Percentiles rank a stretch among this genome's conserved stretches.
Evolutionary conservation across 2,329 filamentous ascomycete genomes (phyloP).

Genomic region (Periconia sp.): DNA sequence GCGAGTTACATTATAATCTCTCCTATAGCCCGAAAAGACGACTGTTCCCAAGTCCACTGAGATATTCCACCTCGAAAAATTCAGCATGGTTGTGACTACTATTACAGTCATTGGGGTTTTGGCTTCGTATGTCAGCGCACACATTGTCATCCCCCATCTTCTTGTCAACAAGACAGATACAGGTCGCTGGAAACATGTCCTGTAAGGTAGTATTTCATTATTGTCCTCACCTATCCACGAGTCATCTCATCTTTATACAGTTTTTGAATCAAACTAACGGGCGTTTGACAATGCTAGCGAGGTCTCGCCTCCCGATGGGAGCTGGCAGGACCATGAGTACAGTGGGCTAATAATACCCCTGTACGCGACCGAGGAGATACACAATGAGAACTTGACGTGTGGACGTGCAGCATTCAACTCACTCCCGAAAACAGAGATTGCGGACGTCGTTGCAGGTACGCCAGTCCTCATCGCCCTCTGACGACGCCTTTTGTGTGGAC

Average conservation of each 20-base stretch:
- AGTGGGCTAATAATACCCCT: not conserved
- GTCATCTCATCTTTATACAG: not conserved
- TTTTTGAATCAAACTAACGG: too few species aligned
- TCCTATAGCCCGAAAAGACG: too few species aligned
- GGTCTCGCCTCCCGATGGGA: not conserved
- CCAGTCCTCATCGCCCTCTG: not conserved
- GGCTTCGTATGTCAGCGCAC: not conserved
- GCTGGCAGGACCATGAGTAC: not conserved
- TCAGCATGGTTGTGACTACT: not conserved
- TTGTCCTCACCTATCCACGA: not conserved
- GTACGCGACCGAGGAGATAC: not conserved
- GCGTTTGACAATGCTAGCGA: not conserved
- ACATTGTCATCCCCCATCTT: not conserved
- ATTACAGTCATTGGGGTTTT: not conserved
- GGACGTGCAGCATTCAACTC: slow-evolving; percentile 6
- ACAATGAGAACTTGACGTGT: slow-evolving; percentile 5
- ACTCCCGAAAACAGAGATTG: slow-evolving; percentile 4
- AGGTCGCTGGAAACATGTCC: slow-evolving; percentile 3
- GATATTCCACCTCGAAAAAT: too few species aligned
- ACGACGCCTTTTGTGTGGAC: too few species aligned
- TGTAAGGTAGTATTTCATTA: not conserved
- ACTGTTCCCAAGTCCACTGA: too few species aligned
- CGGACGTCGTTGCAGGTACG: slow-evolving; percentile 8
- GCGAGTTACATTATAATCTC: too few species aligned
- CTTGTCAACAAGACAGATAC: slow-evolving; percentile 1